Conservation (phyloP, 2,329 filamentous ascomycete genomes). For the Neofusicoccum sp. region DNA sequence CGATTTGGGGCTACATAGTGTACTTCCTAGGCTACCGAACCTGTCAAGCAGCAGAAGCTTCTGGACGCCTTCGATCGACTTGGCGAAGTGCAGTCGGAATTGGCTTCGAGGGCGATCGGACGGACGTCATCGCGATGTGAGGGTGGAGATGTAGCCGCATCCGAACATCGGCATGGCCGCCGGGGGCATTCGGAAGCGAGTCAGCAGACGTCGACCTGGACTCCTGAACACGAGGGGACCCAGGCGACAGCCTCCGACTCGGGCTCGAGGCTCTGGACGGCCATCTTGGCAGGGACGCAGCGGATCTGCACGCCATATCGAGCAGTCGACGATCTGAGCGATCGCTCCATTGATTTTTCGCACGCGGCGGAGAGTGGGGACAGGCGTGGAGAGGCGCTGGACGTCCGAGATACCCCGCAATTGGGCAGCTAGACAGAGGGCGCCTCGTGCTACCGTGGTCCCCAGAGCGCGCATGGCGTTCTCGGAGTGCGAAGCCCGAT, state of each 20-base stretch:
- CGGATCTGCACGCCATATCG: not conserved
- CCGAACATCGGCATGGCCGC: constrained; percentile 2
- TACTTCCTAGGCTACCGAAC: no score
- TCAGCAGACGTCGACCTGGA: not conserved
- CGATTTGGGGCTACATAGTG: no score
- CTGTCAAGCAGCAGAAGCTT: no score
- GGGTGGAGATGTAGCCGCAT: constrained; percentile 10
- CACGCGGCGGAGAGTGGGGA: not conserved
- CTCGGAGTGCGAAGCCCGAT: not conserved
- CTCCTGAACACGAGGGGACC: not conserved
- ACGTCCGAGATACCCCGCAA: not conserved
- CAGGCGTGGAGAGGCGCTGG: not conserved
- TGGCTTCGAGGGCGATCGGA: constrained; percentile 5
- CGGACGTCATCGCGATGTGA: not conserved
- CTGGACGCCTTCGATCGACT: no score
- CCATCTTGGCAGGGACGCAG: no score
- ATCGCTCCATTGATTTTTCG: not conserved
- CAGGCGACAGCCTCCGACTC: not conserved
- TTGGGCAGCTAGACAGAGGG: not conserved
- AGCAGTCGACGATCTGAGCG: not conserved
- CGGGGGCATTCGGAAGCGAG: constrained; percentile 1
- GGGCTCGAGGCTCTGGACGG: not conserved
- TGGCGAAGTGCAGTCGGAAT: not conserved
- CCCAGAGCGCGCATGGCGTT: not conserved
- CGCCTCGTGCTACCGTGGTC: not conserved